Base-by-base conservation (phyloP, 805 yeast species). In the Dipodascopsis uninucleata region DNA sequence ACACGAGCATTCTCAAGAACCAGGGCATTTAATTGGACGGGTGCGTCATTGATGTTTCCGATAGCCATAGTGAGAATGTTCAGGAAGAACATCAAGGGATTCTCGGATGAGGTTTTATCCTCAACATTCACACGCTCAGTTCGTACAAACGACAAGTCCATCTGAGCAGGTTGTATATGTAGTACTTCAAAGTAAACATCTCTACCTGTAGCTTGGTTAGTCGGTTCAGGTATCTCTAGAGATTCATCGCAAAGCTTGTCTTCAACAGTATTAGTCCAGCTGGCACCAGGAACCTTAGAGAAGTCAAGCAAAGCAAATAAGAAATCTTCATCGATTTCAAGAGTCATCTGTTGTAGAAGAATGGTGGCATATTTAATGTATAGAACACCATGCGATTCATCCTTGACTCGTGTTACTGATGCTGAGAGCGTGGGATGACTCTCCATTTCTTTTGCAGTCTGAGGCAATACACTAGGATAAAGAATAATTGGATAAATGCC, bases 1-100 rank as follows among this genome's bases (percentile, higher is more conserved):
- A 89, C 94, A 48, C 96, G 75, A 9, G 89, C 79, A 61, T 93
- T 93, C 57, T 88, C 97, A 61, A 90, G 75, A 47, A 87, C 74
- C 55, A 94, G 71, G 0, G 97, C 88, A 59, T 90, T 87, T 61
- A 93, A 69, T 58, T 83, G 77, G 34, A 93, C 85, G 1, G 97
- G 97, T 0, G 99, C 98, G 64, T 93, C 97, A 61, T 90, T 90
- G 49, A 94, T 85, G 62, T 90, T 93, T 21, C 97, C 98, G 52
- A 93, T 78, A 0, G 98, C 95, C 97, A 90, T 89, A 0, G 97
- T 88, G 48, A 93, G 69, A 29, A 90, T 80, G 62, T 93, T 87
- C 52, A 87, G 78, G 62, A 85, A 83, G 29, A 43, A 57, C 75
- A 82, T 76, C 39, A 89, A 61, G 0, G 93, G 71, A 53, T 80